Base-by-base conservation (phyloP, 2,329 filamentous ascomycete genomes). In the Alternaria sp. region DNA sequence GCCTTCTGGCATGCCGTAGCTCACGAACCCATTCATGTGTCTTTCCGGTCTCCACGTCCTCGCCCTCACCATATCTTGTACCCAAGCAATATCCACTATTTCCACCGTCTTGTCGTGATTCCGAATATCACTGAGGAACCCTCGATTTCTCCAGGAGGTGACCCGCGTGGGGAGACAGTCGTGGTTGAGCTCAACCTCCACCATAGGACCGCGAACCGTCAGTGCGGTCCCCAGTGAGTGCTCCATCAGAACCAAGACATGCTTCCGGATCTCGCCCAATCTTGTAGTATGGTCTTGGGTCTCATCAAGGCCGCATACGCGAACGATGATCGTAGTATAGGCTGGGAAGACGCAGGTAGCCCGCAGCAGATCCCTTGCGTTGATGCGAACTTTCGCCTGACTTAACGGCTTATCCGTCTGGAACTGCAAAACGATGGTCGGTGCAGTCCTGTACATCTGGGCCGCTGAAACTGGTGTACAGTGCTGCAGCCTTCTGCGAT, bases 21-120 rank as follows among this genome's bases (percentile, higher is more conserved):
- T 0, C 44, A 46, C 1, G 21, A 46, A 46, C 19, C 44, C 44
- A 9, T 45, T 23, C 44, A 15, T 45, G 15, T 9, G 0, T 1
- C 8, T 10, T 3, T 36, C 17, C 1, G 43, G 43, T 7, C 3
- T 3, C 43, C 43, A 45, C 19, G 5, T 2, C 12, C 12, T 7
- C 44, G 6, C 6, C 3, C 19, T 21, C 19, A 46, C 19, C 4
- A 23, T 15, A 0, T 46, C 19, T 0, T 46, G 44, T 4, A 46
- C 0, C 1, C 0, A 46, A 25, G 19, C 12, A 23, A 23, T n/a
- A 7, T 46, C 44, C 19, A 21, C 19, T 2, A 0, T 23, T 0
- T 15, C 1, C 19, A 10, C 4, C 1, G 40, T 44, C 19, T 15
- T 13, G 1, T 23, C 44, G 1, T 1, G 0, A 40, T 3, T 3